Base-by-base conservation (phyloP, 2,329 filamentous ascomycete species). In the Diaporthe ilicicola region DNA sequence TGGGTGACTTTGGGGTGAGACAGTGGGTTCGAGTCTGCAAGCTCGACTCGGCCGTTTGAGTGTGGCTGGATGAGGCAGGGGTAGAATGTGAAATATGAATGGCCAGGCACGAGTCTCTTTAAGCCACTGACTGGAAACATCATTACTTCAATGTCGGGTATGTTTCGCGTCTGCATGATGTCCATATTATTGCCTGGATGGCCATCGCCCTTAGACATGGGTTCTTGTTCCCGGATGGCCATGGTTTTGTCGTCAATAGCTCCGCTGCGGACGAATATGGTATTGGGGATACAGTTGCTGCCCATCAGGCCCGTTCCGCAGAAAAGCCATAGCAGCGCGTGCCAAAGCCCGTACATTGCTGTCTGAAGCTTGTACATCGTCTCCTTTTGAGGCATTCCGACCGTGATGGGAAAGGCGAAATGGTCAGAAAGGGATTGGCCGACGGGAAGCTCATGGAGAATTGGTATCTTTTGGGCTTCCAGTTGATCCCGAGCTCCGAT, bases 111-210 rank as follows among this genome's bases (percentile, higher is more conserved):
- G 7, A 79, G 73, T 1, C 76, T 73, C 12, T 75, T 75, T 7
- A 76, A 70, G 15, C 74, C 69, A 1, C 81, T 79, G 3, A 80
- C 78, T 74, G 82, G 82, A 67, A 82, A 78, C 12, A 85, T 72
- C 72, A 86, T 78, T 59, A 80, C 71, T 67, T 81, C 79, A 22
- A 78, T 62, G 27, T 81, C 77, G 3, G 80, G 79, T 0, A 78
- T 19, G 65, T 81, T 79, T 27, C 69, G 56, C 4, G 75, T 67
- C 2, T 48, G 51, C 3, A 64, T 48, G 5, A 69, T 69, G 54
- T 79, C 74, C 51, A 76, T 73, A 62, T 73, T 75, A 46, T 74
- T 39, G 34, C 48, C 13, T n/a, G n/a, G n/a, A n/a, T n/a, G n/a
- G n/a, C n/a, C n/a, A n/a, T n/a, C n/a, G n/a, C n/a, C n/a, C n/a